These are phyloP conservation scores for Rhizoclosmatium globosum DNA, from an alignment of 192 early-diverging fungal species.

Conservation along the genomic window DNA sequence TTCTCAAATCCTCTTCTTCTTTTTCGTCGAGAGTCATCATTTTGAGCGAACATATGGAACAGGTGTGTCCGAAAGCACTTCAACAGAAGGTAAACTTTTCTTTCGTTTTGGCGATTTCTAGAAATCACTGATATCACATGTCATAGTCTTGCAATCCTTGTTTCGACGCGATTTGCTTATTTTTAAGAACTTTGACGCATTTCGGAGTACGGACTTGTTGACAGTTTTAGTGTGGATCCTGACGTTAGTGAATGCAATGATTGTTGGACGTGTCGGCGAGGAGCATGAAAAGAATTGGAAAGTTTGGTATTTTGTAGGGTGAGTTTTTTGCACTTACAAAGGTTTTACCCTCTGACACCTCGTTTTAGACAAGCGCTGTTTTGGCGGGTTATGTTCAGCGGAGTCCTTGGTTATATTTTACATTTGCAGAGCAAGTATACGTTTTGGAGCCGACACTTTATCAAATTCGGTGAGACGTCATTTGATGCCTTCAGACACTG, in stretches of 20 bases:
- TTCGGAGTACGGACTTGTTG: conserved; percentile 84
- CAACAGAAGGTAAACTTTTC: conserved; percentile 28
- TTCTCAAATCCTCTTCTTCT: conserved; percentile 88
- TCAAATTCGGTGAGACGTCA: conserved; percentile 89
- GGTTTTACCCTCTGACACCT: background rate
- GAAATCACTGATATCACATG: conserved; percentile 73
- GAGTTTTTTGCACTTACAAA: conserved; percentile 22
- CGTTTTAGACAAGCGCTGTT: conserved; percentile 75
- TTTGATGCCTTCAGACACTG: conserved; percentile 93
- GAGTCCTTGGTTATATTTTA: conserved; percentile 79
- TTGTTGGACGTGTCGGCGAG: conserved; percentile 55
- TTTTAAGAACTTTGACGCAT: conserved; percentile 91
- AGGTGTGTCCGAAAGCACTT: background rate
- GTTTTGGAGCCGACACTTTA: conserved; percentile 89
- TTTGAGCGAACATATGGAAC: conserved; percentile 72
- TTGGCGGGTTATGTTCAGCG: conserved; percentile 89
- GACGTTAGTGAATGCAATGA: conserved; percentile 73
- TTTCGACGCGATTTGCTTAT: conserved; percentile 86
- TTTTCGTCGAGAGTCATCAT: conserved; percentile 92
- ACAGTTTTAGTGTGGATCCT: conserved; percentile 79
- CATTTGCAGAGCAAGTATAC: conserved; percentile 81
- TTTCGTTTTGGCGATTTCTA: conserved; percentile 49
- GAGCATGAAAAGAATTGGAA: conserved; percentile 46
- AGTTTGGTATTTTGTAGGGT: conserved; percentile 56
- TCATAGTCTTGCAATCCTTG: conserved; percentile 69